Evolutionary conservation across 345 rosid species (phyloP), one percentile per base, ranked within the genome.

Genomic region (Eucalyptus curtisii): DNA sequence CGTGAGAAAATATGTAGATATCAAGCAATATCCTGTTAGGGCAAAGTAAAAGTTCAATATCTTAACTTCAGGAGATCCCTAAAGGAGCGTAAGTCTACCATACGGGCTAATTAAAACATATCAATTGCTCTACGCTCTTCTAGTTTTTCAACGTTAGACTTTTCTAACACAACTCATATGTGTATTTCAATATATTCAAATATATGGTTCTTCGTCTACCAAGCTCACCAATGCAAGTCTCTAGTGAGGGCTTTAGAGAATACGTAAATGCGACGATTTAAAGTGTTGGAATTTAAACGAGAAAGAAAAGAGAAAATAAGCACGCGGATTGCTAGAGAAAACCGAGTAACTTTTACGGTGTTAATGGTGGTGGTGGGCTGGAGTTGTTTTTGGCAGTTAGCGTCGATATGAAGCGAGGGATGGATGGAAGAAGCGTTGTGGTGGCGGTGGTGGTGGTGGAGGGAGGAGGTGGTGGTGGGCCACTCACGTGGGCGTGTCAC

Each of bases 401-500:
- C 99, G 97, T 95, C 95, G 94, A 93, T 93, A 91, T 91, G 97
- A 97, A 97, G 98, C 99, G 95, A 94, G 92, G 94, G 92, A 89
- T 88, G 93, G 95, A 94, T 91, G 93, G 92, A 88, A 90, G 93
- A 94, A 91, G 92, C n/a, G 40, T 16, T 61, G 61, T 27, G 68
- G 85, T 50, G 71, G 20, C 57, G 42, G 86, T n/a, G 84, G 88
- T 33, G 86, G 86, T 27, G 86, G 85, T 49, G 44, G 52, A 48
- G 92, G 33, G 86, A 44, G 86, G 90, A 86, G 89, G 92, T 89
- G 93, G 91, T 90, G 94, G 98, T 96, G 97, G 96, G 95, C 89
- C 97, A 94, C 49, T 93, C 97, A 92, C 97, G 94, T 96, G 97
- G 92, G 92, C 91, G 89, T 95, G 95, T 95, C 95, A 89, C 93